phyloP scores from a whole-genome alignment of 176 grass and related monocot genomes.

The Pontederia paniculata region DNA sequence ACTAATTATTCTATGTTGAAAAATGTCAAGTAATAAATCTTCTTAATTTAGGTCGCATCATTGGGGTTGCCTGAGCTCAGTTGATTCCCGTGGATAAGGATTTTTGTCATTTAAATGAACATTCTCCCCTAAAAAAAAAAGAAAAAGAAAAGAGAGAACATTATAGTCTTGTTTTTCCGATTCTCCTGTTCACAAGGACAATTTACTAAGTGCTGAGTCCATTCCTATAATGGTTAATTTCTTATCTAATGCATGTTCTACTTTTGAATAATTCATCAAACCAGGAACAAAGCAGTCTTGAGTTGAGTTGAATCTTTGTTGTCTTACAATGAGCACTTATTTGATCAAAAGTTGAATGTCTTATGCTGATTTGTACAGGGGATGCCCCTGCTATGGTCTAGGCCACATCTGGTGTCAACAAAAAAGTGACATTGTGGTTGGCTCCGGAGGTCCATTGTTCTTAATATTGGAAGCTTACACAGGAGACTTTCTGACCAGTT shows the following conservation, averaged over 20 bases:
- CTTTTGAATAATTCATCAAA: too few relatives aligned
- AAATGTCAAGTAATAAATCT: not conserved
- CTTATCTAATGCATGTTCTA: too few relatives aligned
- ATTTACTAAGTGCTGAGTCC: not conserved
- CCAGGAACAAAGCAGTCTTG: too few relatives aligned
- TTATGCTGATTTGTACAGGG: slow-evolving; percentile 25
- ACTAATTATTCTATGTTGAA: not conserved
- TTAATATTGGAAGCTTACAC: slow-evolving; percentile 12
- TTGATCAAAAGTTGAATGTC: not conserved
- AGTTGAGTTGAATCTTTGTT: not conserved
- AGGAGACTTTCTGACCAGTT: not conserved
- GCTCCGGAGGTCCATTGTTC: slow-evolving; percentile 35
- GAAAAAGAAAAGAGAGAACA: too few relatives aligned
- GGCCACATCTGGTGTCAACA: slow-evolving; percentile 51
- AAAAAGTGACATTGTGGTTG: slow-evolving; percentile 88
- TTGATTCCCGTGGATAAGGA: slow-evolving; percentile 51
- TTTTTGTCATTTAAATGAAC: not conserved
- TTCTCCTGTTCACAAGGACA: not conserved
- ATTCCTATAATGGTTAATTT: too few relatives aligned
- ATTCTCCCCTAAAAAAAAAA: too few relatives aligned
- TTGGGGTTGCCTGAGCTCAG: slow-evolving; percentile 55
- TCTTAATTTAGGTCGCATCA: slow-evolving; percentile 52
- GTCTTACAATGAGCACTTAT: not conserved
- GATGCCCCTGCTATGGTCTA: slow-evolving; percentile 31
- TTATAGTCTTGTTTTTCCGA: not conserved